Evolutionary conservation across 2,329 filamentous ascomycete genomes (phyloP).

Genomic region (Sphaerulina vaccinii): DNA sequence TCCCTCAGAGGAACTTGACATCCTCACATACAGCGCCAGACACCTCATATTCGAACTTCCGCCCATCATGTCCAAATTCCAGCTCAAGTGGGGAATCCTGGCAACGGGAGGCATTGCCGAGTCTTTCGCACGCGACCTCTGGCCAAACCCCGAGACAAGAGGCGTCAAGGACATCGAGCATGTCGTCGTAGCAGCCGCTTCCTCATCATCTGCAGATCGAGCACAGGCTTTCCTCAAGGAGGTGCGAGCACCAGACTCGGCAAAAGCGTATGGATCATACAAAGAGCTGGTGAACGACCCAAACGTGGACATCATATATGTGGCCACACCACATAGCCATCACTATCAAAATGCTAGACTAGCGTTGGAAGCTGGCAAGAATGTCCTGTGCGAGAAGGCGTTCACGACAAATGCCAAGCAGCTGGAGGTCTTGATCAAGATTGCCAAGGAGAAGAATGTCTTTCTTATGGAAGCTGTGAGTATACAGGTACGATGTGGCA

Average conservation of each 20-base stretch:
- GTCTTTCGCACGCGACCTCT: constrained; percentile 70
- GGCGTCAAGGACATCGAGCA: constrained; percentile 72
- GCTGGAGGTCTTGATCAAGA: constrained; percentile 67
- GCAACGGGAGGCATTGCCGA: constrained; percentile 51
- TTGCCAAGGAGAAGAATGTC: constrained; percentile 71
- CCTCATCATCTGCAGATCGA: constrained; percentile 68
- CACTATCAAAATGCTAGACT: constrained; percentile 90
- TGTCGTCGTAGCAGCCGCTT: constrained; percentile 75
- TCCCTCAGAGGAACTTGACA: not conserved
- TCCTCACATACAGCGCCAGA: not conserved
- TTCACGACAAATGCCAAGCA: constrained; percentile 82
- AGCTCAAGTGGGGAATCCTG: constrained; percentile 45
- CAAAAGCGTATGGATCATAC: constrained; percentile 77
- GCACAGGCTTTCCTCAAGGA: constrained; percentile 72
- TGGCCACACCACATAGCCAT: constrained; percentile 87
- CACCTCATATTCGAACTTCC: not conserved
- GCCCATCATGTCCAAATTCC: constrained; percentile 35
- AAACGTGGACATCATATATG: constrained; percentile 80
- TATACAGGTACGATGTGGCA: not conserved
- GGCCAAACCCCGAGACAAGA: constrained; percentile 68
- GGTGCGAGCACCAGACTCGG: constrained; percentile 65
- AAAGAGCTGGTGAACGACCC: constrained; percentile 75
- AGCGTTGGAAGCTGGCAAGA: constrained; percentile 78
- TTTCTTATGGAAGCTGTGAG: constrained; percentile 64
- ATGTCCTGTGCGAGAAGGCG: constrained; percentile 88